Conservation (phyloP, 1,284 basidiomycete genomes). For the Trametes versicolor region DNA sequence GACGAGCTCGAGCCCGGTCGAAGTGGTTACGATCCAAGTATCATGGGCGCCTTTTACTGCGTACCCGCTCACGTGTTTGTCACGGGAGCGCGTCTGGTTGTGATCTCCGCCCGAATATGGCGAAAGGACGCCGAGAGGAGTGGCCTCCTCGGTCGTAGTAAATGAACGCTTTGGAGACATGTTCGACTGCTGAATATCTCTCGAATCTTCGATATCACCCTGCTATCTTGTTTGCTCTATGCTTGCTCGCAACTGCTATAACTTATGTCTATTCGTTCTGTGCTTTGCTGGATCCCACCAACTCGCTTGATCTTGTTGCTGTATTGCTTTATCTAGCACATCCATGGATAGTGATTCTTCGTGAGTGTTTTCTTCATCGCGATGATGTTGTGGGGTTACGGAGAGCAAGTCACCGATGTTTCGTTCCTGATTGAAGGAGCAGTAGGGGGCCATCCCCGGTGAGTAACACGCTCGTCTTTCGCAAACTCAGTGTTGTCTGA, state of each 20-base stretch:
- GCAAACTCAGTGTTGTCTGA: conserved; percentile 1
- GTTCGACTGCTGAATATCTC: neutral
- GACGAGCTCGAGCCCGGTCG: no score
- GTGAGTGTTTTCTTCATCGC: conserved; percentile 27
- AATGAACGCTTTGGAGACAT: neutral
- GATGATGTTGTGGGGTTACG: neutral
- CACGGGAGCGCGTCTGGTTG: no score
- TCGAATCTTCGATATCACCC: neutral
- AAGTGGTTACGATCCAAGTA: no score
- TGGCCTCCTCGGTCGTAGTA: no score
- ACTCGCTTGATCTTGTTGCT: neutral
- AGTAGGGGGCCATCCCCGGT: conserved; percentile 34
- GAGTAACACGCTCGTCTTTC: conserved; percentile 3
- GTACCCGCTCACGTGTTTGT: no score
- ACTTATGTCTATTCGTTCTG: conserved; percentile 13
- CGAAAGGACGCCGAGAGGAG: no score
- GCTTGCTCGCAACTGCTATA: neutral
- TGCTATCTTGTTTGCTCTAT: neutral
- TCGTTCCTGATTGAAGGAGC: conserved; percentile 5
- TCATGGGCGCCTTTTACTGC: no score
- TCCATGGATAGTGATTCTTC: conserved; percentile 28
- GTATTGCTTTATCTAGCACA: conserved; percentile 12
- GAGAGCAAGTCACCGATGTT: neutral
- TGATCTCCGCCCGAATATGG: no score
- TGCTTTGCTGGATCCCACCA: neutral